Evolutionary conservation across 345 rosid genomes (phyloP).

Genomic region (Erucastrum elatum): DNA sequence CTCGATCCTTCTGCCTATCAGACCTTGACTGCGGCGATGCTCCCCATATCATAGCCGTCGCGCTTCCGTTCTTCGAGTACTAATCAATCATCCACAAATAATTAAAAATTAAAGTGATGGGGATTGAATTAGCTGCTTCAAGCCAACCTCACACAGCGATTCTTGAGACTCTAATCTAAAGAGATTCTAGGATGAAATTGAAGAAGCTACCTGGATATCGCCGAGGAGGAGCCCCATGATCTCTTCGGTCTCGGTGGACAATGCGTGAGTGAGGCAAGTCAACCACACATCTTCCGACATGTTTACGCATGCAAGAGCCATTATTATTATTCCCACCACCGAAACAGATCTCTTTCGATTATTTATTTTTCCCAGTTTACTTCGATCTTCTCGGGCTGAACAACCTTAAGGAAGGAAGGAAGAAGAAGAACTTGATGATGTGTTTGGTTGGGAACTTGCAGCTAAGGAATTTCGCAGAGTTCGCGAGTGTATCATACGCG

Average conservation of each 20-base stretch:
- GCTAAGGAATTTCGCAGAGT: neutral
- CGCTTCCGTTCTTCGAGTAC: conserved; percentile 71
- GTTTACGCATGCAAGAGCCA: conserved; percentile 80
- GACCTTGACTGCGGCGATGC: conserved; percentile 97
- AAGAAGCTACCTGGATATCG: conserved; percentile 71
- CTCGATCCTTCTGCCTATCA: conserved; percentile 93
- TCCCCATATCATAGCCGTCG: conserved; percentile 92
- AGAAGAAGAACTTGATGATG: neutral
- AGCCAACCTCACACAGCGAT: no score
- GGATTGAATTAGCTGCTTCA: no score
- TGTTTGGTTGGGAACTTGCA: neutral
- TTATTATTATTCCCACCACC: conserved; percentile 11
- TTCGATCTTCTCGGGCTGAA: neutral
- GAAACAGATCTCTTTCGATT: neutral
- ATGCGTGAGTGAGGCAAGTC: conserved; percentile 93
- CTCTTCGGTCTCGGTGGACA: conserved; percentile 98
- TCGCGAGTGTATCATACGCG: neutral
- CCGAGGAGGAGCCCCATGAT: conserved; percentile 99
- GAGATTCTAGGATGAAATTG: neutral
- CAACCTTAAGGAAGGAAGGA: neutral
- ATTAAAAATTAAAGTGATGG: no score
- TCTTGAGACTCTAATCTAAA: neutral
- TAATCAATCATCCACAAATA: conserved; percentile 26
- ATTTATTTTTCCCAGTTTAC: neutral
- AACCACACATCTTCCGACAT: conserved; percentile 96